Base-by-base conservation (phyloP, 2,329 filamentous ascomycete genomes). In the Ceratocystis variospora region DNA sequence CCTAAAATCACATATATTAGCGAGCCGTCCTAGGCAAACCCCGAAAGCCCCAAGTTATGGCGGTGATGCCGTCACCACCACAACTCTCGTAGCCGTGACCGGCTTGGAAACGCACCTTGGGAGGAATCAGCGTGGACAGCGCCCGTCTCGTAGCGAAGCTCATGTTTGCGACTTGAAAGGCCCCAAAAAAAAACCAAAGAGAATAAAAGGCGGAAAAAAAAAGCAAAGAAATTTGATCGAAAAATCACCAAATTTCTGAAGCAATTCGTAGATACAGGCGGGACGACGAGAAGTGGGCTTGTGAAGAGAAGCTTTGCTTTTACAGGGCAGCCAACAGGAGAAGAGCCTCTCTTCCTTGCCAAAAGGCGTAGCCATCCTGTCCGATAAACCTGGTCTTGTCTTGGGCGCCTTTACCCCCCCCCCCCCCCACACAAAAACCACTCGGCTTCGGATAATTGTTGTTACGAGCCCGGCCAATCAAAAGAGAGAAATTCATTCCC, bases 111-210 rank as follows among this genome's bases (percentile, higher is more conserved):
- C 81, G 73, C 82, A 96, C 93, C 91, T 99, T 99, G 76, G 95
- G 94, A 73, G 95, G 95, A 75, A 99, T 96, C 79, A 99, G 88
- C 83, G 95, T 96, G 77, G 94, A 97, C 76, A 96, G 88, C 83
- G 85, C 89, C 81, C 92, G 87, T 80, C 89, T 89, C 75, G 87
- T 85, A 75, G 95, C 83, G 85, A 87, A 94, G 84, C 90, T 96
- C 92, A 96, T 96, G 59, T 62, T 69, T 44, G 64, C 44, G 53
- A 55, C 45, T 50, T 53, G 48, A 10, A 28, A 53, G 48, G 17
- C n/a, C 62, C 17, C 28, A 22, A 31, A 37, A 25, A 28, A 57
- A 53, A 41, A 25, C 19, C 25, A 64, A 50, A 50, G 28, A 61
- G 28, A 31, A 48, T 28, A 37, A 28, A 31, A n/a, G 15, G 53